Conservation (phyloP, 1,284 basidiomycete genomes). For the Naganishia cerealis region DNA sequence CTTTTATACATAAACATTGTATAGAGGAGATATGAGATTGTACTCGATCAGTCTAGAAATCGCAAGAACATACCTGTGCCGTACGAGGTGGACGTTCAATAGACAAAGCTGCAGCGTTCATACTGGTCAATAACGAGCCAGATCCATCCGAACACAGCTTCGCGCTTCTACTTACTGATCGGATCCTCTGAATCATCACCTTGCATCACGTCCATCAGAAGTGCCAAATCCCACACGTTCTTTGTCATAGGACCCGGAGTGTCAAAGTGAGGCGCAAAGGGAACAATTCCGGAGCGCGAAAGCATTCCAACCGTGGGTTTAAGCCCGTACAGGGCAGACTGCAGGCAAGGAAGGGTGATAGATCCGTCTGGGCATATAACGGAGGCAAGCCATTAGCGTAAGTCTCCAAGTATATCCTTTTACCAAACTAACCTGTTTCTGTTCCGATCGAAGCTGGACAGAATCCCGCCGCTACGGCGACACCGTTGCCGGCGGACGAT, state of each 20-base stretch:
- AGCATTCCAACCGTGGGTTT: conserved; percentile 30
- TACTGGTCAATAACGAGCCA: neutral
- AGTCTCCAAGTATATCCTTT: neutral
- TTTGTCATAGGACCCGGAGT: conserved; percentile 30
- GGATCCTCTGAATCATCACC: conserved; percentile 22
- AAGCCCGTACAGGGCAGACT: conserved; percentile 29
- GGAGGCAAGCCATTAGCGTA: neutral
- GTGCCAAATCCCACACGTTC: conserved; percentile 27
- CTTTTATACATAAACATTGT: neutral
- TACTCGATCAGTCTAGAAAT: no score
- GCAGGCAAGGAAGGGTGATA: conserved; percentile 30
- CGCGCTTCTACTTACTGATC: conserved; percentile 8
- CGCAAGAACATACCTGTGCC: neutral
- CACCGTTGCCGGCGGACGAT: conserved; percentile 33
- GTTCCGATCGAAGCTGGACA: conserved; percentile 32
- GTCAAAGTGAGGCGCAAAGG: conserved; percentile 30
- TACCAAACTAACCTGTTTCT: conserved; percentile 26
- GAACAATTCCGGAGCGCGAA: conserved; percentile 26
- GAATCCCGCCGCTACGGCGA: conserved; percentile 31
- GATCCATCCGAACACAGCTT: neutral
- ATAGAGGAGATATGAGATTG: neutral
- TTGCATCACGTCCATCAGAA: conserved; percentile 32
- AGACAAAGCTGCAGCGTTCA: neutral
- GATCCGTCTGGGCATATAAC: conserved; percentile 13
- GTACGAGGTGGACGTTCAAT: neutral